A percentile compares a stretch with the other conserved stretches of the same genome.
phyloP scores from a whole-genome alignment of 2,329 filamentous ascomycete genomes.

The Arachnopeziza araneosa region DNA sequence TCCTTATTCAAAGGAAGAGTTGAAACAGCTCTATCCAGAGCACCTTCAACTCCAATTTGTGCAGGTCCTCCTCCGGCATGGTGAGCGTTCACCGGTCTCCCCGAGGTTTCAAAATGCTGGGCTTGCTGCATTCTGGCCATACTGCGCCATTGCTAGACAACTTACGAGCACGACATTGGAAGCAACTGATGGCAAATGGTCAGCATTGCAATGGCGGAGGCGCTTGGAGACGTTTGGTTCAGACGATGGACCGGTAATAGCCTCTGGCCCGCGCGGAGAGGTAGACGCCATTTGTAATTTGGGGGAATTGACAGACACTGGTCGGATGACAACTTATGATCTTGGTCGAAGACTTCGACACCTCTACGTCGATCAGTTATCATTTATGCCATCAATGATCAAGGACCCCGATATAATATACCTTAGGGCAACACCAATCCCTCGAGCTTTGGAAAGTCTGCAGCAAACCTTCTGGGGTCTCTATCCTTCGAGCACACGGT shows the following conservation, averaged over 20 bases:
- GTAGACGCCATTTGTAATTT: constrained; percentile 77
- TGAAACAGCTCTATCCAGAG: constrained; percentile 73
- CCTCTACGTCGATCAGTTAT: constrained; percentile 70
- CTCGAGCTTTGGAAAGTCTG: constrained; percentile 70
- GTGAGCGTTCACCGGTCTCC: constrained; percentile 77
- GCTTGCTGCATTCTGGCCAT: constrained; percentile 74
- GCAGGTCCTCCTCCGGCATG: constrained; percentile 78
- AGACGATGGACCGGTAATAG: constrained; percentile 64
- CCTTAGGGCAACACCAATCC: constrained; percentile 68
- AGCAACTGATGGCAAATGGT: constrained; percentile 38
- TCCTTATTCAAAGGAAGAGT: constrained; percentile 76
- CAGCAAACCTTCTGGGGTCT: constrained; percentile 71
- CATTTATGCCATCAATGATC: constrained; percentile 60
- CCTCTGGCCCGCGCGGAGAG: constrained; percentile 60
- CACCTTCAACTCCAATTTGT: constrained; percentile 80
- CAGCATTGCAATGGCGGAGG: constrained; percentile 52
- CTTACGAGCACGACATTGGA: constrained; percentile 57
- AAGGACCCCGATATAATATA: constrained; percentile 57
- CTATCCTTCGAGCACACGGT: constrained; percentile 54
- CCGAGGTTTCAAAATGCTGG: constrained; percentile 80
- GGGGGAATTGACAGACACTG: constrained; percentile 70
- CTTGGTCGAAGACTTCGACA: constrained; percentile 62
- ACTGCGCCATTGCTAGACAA: constrained; percentile 72
- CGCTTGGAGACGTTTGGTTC: constrained; percentile 77
- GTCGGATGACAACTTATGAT: constrained; percentile 64